Percentiles rank a stretch among this genome's conserved stretches.
phyloP scores from a whole-genome alignment of 2,329 filamentous ascomycete species.

The Hymenoscyphus repandus region DNA sequence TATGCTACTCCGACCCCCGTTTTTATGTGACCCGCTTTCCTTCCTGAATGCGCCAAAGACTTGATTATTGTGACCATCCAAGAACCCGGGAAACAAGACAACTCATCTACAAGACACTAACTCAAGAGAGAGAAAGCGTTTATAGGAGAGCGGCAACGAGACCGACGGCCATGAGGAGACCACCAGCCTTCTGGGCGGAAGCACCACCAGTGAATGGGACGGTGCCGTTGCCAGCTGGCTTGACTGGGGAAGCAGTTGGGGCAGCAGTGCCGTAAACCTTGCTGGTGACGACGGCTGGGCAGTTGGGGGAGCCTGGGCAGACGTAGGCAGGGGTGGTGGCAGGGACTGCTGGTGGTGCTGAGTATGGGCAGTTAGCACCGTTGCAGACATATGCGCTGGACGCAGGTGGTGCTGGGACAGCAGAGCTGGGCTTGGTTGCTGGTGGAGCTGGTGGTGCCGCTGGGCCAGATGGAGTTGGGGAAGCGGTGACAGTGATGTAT shows the following conservation, averaged over 20 bases:
- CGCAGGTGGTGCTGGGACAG: no score
- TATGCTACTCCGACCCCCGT: neutral
- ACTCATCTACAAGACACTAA: neutral
- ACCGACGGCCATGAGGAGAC: constrained; percentile 21
- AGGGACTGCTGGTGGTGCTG: neutral
- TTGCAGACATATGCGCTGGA: no score
- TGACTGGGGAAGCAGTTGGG: constrained; percentile 1
- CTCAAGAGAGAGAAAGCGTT: no score
- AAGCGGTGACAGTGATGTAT: constrained; percentile 4
- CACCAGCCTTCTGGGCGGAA: constrained; percentile 17
- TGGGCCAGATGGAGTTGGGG: no score
- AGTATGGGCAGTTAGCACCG: no score
- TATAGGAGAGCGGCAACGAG: constrained; percentile 23
- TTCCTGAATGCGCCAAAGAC: no score
- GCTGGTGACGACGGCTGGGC: neutral
- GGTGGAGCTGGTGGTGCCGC: no score
- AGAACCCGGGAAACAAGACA: neutral
- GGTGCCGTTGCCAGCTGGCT: constrained; percentile 6
- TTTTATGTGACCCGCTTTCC: no score
- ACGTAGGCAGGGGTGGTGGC: neutral
- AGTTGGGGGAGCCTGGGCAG: neutral
- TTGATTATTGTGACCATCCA: neutral
- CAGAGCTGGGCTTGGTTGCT: no score
- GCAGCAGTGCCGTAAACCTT: constrained; percentile 6
- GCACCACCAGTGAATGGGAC: constrained; percentile 17